Percentiles rank a stretch among this genome's conserved stretches.
Evolutionary conservation across 2,329 filamentous ascomycete species (phyloP).

Genomic region (Pseudonectria buxi): DNA sequence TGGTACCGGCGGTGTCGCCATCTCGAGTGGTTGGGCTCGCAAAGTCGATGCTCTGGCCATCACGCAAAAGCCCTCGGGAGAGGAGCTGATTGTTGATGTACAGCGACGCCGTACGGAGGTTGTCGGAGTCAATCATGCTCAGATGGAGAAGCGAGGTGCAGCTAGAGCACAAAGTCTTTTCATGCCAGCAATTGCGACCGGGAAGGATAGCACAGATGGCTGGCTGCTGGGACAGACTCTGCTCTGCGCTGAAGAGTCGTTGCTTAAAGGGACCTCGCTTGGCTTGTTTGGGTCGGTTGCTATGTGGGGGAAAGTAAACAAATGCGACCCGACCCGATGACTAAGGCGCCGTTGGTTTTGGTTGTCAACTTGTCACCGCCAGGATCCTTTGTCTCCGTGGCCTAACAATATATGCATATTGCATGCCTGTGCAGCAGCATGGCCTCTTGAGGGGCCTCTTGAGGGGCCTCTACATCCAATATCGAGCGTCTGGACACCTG

Average conservation of each 20-base stretch:
- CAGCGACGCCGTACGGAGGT: slow-evolving; percentile 59
- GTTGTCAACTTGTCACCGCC: too few relatives aligned
- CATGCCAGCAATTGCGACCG: slow-evolving; percentile 11
- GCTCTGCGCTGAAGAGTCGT: slow-evolving; percentile 2
- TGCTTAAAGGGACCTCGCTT: slow-evolving; percentile 13
- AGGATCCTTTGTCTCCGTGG: too few relatives aligned
- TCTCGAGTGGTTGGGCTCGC: slow-evolving; percentile 59
- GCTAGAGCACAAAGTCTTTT: slow-evolving; percentile 8
- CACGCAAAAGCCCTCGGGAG: slow-evolving; percentile 56
- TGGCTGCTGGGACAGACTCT: not conserved
- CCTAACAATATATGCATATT: too few relatives aligned
- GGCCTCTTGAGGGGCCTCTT: too few relatives aligned
- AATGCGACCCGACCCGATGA: slow-evolving; percentile 18
- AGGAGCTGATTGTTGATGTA: slow-evolving; percentile 69
- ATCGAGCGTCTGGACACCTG: slow-evolving; percentile 14
- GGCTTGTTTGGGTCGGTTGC: slow-evolving; percentile 29
- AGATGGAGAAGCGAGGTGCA: slow-evolving; percentile 5
- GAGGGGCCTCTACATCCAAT: slow-evolving; percentile 1
- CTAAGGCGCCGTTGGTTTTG: slow-evolving; percentile 16
- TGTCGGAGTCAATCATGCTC: slow-evolving; percentile 52
- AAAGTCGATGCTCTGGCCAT: slow-evolving; percentile 77
- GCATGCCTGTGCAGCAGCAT: too few relatives aligned
- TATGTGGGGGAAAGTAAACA: slow-evolving; percentile 35
- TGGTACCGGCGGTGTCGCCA: slow-evolving; percentile 52
- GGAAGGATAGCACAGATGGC: slow-evolving; percentile 1